Base-by-base conservation (phyloP, 192 early-diverging fungal species). In the Coemansia erecta region DNA sequence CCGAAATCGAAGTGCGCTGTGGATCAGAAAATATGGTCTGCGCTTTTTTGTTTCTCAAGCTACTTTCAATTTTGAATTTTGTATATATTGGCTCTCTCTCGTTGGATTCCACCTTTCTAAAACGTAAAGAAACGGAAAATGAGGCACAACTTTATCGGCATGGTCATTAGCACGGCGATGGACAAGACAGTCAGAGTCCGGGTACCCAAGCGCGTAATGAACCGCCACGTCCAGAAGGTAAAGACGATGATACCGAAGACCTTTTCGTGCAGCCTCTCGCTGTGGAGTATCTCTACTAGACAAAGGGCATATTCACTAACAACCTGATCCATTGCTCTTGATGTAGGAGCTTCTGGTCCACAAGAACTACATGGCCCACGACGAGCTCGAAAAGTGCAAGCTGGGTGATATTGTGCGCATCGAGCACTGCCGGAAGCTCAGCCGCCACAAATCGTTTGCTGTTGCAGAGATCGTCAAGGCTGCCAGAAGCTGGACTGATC, bases 391-490 rank as follows among this genome's bases (percentile, higher is more conserved):
- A 56, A 59, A 85, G 55, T 93, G 92, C 77, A 85, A 85, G 37
- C 70, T 95, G 18, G 94, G 94, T 40, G 94, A 97, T 69, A 85
- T 90, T 54, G 94, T 97, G 31, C 85, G 89, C 39, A 97, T 97
- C 60, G 92, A 97, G 66, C 85, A 88, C 46, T 94, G 92, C 82
- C 68, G 86, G 58, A 93, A 92, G 49, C 48, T 94, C 43, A 93
- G 92, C 82, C 89, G 89, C 70, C 83, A 77, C 72, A 97, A 97
- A 81, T 82, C 86, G 60, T 97, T 95, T 73, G 82, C 85, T 12
- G 83, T 97, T n/a, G 91, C 89, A 8, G 91, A 93, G 69, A 88
- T 97, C 50, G 75, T 91, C 55, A 72, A 67, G 58, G 53, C 80
- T 7, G 73, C 73, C 31, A 58, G 62, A 23, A 73, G 73, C 9